Conservation (phyloP, 1,139 yeast genomes). For the Geotrichum citri-aurantii region DNA sequence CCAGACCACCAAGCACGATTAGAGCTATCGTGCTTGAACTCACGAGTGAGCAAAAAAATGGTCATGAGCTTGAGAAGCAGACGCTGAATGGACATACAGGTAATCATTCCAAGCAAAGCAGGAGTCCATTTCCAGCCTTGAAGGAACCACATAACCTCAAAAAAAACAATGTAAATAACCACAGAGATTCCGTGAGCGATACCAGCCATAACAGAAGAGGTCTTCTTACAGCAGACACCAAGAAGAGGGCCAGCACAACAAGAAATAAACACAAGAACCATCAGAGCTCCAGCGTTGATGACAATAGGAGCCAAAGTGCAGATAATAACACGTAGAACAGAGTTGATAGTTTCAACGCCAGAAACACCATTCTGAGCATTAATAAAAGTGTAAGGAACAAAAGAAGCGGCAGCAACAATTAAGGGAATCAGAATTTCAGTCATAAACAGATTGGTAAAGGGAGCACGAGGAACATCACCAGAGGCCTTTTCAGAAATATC, state of each 20-base stretch:
- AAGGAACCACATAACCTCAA: slow-evolving; percentile 94
- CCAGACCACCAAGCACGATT: slow-evolving; percentile 99
- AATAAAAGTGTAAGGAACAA: slow-evolving; percentile 85
- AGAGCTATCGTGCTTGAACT: slow-evolving; percentile 93
- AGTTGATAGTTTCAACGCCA: slow-evolving; percentile 58
- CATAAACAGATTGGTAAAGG: slow-evolving; percentile 75
- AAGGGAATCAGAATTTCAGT: slow-evolving; percentile 84
- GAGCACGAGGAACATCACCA: slow-evolving; percentile 94
- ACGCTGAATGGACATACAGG: slow-evolving; percentile 86
- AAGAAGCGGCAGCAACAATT: slow-evolving; percentile 83
- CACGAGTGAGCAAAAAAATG: slow-evolving; percentile 78
- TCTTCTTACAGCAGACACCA: slow-evolving; percentile 94
- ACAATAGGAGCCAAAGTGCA: slow-evolving; percentile 91
- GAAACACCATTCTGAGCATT: slow-evolving; percentile 94
- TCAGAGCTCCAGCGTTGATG: slow-evolving; percentile 66
- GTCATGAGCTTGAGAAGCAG: slow-evolving; percentile 81
- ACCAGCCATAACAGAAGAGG: slow-evolving; percentile 96
- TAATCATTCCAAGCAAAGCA: slow-evolving; percentile 79
- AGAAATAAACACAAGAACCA: slow-evolving; percentile 68
- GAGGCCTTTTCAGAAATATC: slow-evolving; percentile 89
- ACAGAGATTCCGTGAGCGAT: slow-evolving; percentile 92
- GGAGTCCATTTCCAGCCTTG: slow-evolving; percentile 88
- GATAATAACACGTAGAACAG: slow-evolving; percentile 76
- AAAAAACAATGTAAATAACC: slow-evolving; percentile 73
- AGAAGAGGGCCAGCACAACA: slow-evolving; percentile 97